Evolutionary conservation across 352 stramenopile genomes (phyloP).

Genomic region (Blastocystis sp.): DNA sequence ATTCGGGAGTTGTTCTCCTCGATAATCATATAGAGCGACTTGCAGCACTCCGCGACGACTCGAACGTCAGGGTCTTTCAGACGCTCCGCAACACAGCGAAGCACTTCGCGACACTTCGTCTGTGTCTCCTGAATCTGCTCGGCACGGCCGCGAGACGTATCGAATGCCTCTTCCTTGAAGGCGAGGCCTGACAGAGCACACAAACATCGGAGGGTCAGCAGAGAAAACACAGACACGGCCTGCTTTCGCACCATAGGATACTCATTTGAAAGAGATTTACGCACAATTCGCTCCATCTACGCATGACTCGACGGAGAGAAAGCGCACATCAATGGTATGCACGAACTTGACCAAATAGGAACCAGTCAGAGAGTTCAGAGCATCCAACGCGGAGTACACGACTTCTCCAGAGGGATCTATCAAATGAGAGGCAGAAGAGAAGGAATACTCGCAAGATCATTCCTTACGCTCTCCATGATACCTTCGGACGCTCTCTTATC

Average conservation of each 20-base stretch:
- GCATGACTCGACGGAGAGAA: background rate
- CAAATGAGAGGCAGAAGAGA: background rate
- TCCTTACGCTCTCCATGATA: slow-evolving; percentile 50
- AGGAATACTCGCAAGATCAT: slow-evolving; percentile 10
- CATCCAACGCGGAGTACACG: slow-evolving; percentile 43
- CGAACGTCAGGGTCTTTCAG: slow-evolving; percentile 6
- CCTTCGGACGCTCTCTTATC: slow-evolving; percentile 38
- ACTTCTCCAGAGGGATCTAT: slow-evolving; percentile 52
- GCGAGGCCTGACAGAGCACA: slow-evolving; percentile 37
- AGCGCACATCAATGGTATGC: slow-evolving; percentile 20
- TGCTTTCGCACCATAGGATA: slow-evolving; percentile 58
- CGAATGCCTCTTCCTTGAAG: slow-evolving; percentile 50
- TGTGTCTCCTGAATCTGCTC: slow-evolving; percentile 57
- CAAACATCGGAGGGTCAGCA: slow-evolving; percentile 31
- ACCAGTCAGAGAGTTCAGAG: slow-evolving; percentile 42
- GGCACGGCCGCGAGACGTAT: slow-evolving; percentile 2
- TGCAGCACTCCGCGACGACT: slow-evolving; percentile 53
- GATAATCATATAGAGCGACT: slow-evolving; percentile 59
- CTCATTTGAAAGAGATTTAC: background rate
- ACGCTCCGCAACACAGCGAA: slow-evolving; percentile 24
- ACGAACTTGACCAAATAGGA: slow-evolving; percentile 49
- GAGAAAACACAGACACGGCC: slow-evolving; percentile 23
- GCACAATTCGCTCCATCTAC: slow-evolving; percentile 55
- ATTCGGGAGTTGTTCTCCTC: slow-evolving; percentile 58
- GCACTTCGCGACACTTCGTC: slow-evolving; percentile 44